Percentiles rank a stretch among this genome's conserved stretches.
Conservation (phyloP, 1,284 basidiomycete species). For the Schizopora paradoxa region DNA sequence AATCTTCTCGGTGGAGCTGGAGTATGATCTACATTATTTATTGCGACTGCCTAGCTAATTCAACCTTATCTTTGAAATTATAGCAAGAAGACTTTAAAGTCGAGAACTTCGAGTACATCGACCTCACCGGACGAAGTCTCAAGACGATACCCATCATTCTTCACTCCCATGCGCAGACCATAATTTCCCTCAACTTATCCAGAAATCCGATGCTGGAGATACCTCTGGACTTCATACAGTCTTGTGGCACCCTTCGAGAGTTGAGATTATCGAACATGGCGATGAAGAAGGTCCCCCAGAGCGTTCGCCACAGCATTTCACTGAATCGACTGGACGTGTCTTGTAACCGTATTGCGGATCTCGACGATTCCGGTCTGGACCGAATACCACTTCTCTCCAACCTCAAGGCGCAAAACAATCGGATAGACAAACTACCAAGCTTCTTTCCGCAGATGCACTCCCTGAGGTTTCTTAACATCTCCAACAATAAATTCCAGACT, state of each 20-base stretch:
- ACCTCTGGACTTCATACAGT: constrained; percentile 94
- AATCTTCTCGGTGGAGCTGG: constrained; percentile 57
- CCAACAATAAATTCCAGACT: constrained; percentile 91
- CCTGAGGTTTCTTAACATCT: constrained; percentile 86
- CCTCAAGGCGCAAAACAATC: constrained; percentile 89
- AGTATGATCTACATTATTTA: constrained; percentile 37
- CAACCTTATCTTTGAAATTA: background rate
- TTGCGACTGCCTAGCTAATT: constrained; percentile 11
- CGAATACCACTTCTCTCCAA: constrained; percentile 69
- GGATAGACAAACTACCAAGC: constrained; percentile 81
- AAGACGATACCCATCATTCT: constrained; percentile 89
- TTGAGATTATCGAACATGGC: constrained; percentile 91
- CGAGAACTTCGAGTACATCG: constrained; percentile 78
- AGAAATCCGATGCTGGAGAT: constrained; percentile 96
- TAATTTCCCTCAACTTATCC: constrained; percentile 86
- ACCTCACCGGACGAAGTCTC: constrained; percentile 79
- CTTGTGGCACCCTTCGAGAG: constrained; percentile 80
- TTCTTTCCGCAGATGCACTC: constrained; percentile 75
- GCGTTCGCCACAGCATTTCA: constrained; percentile 70
- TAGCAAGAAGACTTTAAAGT: constrained; percentile 64
- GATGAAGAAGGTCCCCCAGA: constrained; percentile 89
- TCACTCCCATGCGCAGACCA: constrained; percentile 82
- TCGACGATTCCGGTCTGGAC: constrained; percentile 83
- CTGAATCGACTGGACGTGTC: constrained; percentile 87
- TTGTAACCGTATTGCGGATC: constrained; percentile 87